Evolutionary conservation across 1,284 basidiomycete species (phyloP), one percentile per base, ranked within the genome.

Genomic region (Melampsora larici-populina): DNA sequence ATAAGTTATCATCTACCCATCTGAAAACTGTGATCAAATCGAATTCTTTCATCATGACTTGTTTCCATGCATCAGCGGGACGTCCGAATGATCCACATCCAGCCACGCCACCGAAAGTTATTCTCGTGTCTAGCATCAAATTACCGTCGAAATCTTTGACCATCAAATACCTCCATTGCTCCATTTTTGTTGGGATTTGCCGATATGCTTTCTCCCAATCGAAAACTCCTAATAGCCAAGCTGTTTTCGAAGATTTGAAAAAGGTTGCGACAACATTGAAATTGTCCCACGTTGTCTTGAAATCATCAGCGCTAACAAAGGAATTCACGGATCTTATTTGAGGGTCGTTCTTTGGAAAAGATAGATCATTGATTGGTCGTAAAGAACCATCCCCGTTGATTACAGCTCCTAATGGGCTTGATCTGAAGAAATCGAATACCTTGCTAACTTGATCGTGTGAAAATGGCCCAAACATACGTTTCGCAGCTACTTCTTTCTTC

Each of bases 301-400:
- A 68, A 8, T 68, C 26, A 3, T 24, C 9, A 11, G 36, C 46
- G 26, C 46, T 46, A 6, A 48, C 43, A 46, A 68, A 68, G 8
- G 40, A 68, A 24, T 68, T 68, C 11, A 68, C 43, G 24, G 40
- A 68, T 21, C 31, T 29, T 13, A 46, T 68, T 31, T 29, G 13
- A 13, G 29, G 15, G 36, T 68, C 26, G 6, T 43, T 68, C 9
- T 24, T 43, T 46, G 66, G 66, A 46, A 43, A 68, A 4, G 66
- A 68, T 43, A 68, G 33, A 26, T 68, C 43, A 24, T 43, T 43
- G 15, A 70, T 70, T 11, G 68, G 48, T 48, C 36, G n/a, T 31
- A 49, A 33, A n/a, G 18, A 24, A 33, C 66, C 33, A 43, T 68
- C 66, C 8, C 31, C 66, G 26, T 68, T 68, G 66, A 40, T 18